Evolutionary conservation across 345 rosid species (phyloP).

Genomic region (Nasturtium officinale): DNA sequence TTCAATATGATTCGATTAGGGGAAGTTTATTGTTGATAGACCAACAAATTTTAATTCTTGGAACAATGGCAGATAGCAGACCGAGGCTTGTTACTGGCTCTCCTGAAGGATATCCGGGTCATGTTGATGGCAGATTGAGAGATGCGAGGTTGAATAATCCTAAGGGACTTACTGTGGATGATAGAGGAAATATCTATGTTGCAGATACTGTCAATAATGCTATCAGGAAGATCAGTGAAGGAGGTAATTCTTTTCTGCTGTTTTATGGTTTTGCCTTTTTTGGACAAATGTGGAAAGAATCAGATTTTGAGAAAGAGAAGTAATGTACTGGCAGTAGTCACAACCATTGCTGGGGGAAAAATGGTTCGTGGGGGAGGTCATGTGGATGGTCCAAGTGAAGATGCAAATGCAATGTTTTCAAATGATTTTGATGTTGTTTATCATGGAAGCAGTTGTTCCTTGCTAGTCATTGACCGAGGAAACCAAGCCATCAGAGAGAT

Average conservation of each 20-base stretch:
- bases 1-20: neutral
- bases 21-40: neutral
- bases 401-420: conserved; percentile 92
- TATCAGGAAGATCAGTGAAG: conserved; percentile 85
- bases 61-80: conserved; percentile 51
- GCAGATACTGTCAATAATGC: conserved; percentile 92
- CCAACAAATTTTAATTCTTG: conserved; percentile 8
- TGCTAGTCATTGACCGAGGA: conserved; percentile 92
- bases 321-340: conserved; percentile 59
- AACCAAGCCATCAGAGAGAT: conserved; percentile 92
- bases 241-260: conserved; percentile 47
- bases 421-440: conserved; percentile 94
- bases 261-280: conserved; percentile 17
- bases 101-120: conserved; percentile 78
- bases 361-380: conserved; percentile 74
- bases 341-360: conserved; percentile 96
- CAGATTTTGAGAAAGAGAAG: conserved; percentile 7
- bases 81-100: conserved; percentile 93
- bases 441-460: conserved; percentile 92
- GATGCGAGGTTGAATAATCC: conserved; percentile 94
- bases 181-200: conserved; percentile 85
- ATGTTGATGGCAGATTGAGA: conserved; percentile 82
- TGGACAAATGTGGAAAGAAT: conserved; percentile 3
- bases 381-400: conserved; percentile 98
- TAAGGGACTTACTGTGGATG: conserved; percentile 86